phyloP scores from a whole-genome alignment of 2,329 filamentous ascomycete species.

The Hymenoscyphus fraxineus region DNA sequence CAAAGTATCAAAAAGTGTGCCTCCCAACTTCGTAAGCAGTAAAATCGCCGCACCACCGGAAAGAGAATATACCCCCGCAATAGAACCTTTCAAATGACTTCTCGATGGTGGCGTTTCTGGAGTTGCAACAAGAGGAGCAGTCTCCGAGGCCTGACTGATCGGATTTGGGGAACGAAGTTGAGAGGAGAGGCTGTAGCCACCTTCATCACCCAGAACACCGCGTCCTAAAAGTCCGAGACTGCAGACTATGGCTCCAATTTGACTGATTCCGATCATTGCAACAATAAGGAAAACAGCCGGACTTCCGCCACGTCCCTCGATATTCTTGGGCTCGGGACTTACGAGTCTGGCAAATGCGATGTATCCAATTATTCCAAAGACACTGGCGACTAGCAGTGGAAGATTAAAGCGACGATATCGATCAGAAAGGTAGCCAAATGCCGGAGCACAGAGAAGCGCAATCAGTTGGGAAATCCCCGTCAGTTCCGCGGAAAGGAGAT shows the following conservation, averaged over 20 bases:
- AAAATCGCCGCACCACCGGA: conserved; percentile 88
- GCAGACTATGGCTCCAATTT: conserved; percentile 95
- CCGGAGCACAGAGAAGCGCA: conserved; percentile 77
- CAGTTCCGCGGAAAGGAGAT: conserved; percentile 80
- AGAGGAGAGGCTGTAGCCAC: conserved; percentile 33
- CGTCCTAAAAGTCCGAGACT: conserved; percentile 83
- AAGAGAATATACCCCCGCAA: conserved; percentile 90
- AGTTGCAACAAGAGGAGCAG: conserved; percentile 32
- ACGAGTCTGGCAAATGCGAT: conserved; percentile 67
- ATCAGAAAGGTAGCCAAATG: conserved; percentile 83
- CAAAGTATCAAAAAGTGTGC: conserved; percentile 74
- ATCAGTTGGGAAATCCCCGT: conserved; percentile 86
- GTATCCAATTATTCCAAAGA: conserved; percentile 76
- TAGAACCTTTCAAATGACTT: conserved; percentile 74
- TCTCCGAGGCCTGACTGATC: conserved; percentile 19
- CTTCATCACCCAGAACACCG: conserved; percentile 61
- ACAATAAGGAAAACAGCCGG: conserved; percentile 71
- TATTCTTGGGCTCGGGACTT: conserved; percentile 68
- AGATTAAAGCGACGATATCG: conserved; percentile 63
- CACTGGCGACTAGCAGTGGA: conserved; percentile 68
- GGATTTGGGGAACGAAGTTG: conserved; percentile 23
- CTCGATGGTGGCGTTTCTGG: conserved; percentile 23
- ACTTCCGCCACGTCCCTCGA: conserved; percentile 62
- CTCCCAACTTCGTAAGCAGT: conserved; percentile 85
- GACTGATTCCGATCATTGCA: conserved; percentile 79